Percentiles rank a stretch among this genome's conserved stretches.
These are phyloP conservation scores for Aspergillus fructus DNA, from an alignment of 2,329 filamentous ascomycete genomes.

Conservation along the genomic window DNA sequence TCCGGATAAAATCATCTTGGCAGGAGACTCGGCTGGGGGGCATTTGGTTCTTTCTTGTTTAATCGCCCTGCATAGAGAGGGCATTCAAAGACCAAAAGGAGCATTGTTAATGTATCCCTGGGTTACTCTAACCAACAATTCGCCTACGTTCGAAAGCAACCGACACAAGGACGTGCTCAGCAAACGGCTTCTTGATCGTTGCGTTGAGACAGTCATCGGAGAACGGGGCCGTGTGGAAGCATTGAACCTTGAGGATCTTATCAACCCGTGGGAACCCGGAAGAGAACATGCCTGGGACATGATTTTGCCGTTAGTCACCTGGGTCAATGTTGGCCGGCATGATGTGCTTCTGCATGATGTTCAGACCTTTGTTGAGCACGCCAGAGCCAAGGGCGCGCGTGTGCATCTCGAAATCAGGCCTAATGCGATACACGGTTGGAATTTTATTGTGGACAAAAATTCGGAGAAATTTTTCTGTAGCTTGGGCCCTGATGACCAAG, in stretches of 20 bases:
- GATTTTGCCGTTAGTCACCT: background rate
- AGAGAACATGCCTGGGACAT: background rate
- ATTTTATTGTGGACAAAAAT: background rate
- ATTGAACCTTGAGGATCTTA: background rate
- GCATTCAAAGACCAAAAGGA: background rate
- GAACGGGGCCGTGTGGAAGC: background rate
- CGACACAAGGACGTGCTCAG: slow-evolving; percentile 1
- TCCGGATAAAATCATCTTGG: background rate
- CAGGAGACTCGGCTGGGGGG: background rate
- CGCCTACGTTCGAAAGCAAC: background rate
- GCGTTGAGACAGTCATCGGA: background rate
- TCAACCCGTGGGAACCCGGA: background rate
- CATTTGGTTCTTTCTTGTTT: slow-evolving; percentile 1
- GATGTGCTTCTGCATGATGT: slow-evolving; percentile 1
- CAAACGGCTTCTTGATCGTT: slow-evolving; percentile 5
- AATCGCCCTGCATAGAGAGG: background rate
- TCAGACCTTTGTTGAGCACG: background rate
- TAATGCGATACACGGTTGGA: background rate
- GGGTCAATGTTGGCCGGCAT: background rate
- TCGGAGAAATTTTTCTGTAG: background rate
- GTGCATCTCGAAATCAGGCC: background rate
- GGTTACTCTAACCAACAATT: background rate
- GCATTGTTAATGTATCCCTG: slow-evolving; percentile 1
- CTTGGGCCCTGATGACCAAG: background rate
- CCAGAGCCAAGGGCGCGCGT: background rate